Conservation (phyloP, 1,284 basidiomycete species). For the Hemileia vastatrix region DNA sequence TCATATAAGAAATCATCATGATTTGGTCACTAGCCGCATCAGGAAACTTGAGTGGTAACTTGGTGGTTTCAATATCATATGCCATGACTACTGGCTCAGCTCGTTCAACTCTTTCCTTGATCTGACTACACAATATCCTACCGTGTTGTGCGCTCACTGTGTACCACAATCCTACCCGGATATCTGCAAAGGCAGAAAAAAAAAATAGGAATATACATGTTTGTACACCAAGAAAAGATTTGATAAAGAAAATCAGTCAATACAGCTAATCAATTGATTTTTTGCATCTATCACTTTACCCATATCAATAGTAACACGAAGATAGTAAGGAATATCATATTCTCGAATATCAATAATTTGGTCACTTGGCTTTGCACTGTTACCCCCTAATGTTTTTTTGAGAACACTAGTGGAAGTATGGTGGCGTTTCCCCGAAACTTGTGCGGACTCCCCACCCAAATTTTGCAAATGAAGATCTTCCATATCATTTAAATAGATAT, state of each 20-base stretch:
- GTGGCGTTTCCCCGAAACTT: background rate
- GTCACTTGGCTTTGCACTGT: slow-evolving; percentile 64
- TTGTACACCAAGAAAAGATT: no score
- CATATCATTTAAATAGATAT: slow-evolving; percentile 12
- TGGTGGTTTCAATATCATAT: slow-evolving; percentile 97
- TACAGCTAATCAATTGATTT: slow-evolving; percentile 10
- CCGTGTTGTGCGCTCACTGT: slow-evolving; percentile 68
- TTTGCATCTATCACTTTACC: no score
- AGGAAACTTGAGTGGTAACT: slow-evolving; percentile 96
- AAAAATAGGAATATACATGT: background rate
- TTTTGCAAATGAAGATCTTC: slow-evolving; percentile 8
- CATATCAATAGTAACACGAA: slow-evolving; percentile 97
- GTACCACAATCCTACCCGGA: slow-evolving; percentile 97
- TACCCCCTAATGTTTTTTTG: no score
- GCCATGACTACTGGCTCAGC: slow-evolving; percentile 99
- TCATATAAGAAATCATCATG: slow-evolving; percentile 99
- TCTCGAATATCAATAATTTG: slow-evolving; percentile 90
- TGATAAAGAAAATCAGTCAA: background rate
- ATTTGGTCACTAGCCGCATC: slow-evolving; percentile 93
- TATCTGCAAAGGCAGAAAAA: slow-evolving; percentile 50
- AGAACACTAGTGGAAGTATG: background rate
- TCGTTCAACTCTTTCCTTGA: slow-evolving; percentile 85
- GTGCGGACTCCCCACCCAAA: background rate
- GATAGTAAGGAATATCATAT: slow-evolving; percentile 94
- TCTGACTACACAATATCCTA: slow-evolving; percentile 61